Percentiles rank a stretch among this genome's conserved stretches.
Evolutionary conservation across 192 early-diverging fungal genomes (phyloP).

Genomic region (Backusella macrospora): DNA sequence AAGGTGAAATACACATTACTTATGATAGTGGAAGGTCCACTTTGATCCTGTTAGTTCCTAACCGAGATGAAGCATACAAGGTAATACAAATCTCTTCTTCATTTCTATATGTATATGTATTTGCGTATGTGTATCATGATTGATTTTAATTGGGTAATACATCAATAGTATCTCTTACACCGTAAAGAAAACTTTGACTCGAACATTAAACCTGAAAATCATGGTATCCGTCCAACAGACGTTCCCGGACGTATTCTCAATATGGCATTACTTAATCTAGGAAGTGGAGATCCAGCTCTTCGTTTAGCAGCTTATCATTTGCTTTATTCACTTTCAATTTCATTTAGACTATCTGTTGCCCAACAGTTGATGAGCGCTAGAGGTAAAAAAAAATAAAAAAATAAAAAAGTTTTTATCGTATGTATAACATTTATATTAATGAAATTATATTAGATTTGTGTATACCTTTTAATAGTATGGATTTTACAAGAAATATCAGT

Average conservation of each 20-base stretch:
- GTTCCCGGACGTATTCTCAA: constrained; percentile 90
- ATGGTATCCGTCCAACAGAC: constrained; percentile 73
- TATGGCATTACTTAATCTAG: constrained; percentile 86
- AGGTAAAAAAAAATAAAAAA: constrained; percentile 27
- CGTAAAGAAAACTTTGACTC: constrained; percentile 18
- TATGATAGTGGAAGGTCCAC: constrained; percentile 16
- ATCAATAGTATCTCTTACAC: neutral
- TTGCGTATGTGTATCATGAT: neutral
- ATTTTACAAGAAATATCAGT: constrained; percentile 79
- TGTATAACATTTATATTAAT: neutral
- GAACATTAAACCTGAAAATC: constrained; percentile 1
- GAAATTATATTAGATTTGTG: constrained; percentile 66
- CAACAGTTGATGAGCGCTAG: constrained; percentile 73
- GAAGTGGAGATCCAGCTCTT: constrained; percentile 73
- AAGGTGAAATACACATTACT: constrained; percentile 22
- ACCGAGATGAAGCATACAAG: constrained; percentile 17
- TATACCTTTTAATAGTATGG: constrained; percentile 81
- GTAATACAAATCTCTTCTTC: neutral
- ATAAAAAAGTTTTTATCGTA: neutral
- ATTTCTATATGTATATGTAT: neutral
- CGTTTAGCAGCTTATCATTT: constrained; percentile 88
- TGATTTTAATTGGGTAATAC: neutral
- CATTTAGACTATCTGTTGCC: constrained; percentile 79
- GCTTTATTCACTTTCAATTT: constrained; percentile 75
- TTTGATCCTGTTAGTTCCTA: constrained; percentile 6